These are phyloP conservation scores for Paratinospora sagittata DNA, from an alignment of 164 flowering plant genomes.

Conservation along the genomic window DNA sequence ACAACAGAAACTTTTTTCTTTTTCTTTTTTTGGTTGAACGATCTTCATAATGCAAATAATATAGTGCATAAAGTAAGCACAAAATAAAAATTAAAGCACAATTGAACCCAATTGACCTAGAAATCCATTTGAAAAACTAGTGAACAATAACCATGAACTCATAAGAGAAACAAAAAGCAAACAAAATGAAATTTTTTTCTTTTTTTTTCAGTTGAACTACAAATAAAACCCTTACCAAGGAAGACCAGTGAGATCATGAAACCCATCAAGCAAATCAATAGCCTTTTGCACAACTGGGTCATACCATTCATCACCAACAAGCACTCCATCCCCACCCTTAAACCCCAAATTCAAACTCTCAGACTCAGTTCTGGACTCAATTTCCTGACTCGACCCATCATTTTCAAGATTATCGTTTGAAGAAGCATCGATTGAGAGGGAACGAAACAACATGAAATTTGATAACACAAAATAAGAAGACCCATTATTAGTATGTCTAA, in stretches of 20 bases:
- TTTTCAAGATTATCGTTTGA: slow-evolving; percentile 8
- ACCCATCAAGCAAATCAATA: slow-evolving; percentile 55
- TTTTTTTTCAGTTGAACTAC: no score
- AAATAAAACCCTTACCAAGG: slow-evolving; percentile 53
- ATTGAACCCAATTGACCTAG: not conserved
- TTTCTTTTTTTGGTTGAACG: no score
- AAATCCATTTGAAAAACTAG: not conserved
- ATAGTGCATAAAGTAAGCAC: no score
- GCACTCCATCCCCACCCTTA: slow-evolving; percentile 12
- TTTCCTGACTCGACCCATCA: not conserved
- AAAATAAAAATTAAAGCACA: not conserved
- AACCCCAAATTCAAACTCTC: slow-evolving; percentile 16
- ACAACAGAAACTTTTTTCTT: no score
- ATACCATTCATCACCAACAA: slow-evolving; percentile 25
- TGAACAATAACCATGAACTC: not conserved
- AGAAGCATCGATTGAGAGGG: slow-evolving; percentile 14
- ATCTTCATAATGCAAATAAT: no score
- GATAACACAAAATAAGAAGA: not conserved
- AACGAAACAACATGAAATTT: slow-evolving; percentile 8
- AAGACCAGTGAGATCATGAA: slow-evolving; percentile 63
- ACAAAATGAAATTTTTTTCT: no score
- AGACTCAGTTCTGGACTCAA: not conserved
- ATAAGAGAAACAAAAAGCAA: not conserved
- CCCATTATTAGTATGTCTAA: not conserved
- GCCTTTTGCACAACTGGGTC: slow-evolving; percentile 44